Evolutionary conservation across 1,284 basidiomycete genomes (phyloP).

Genomic region (Pseudozyma sp.): DNA sequence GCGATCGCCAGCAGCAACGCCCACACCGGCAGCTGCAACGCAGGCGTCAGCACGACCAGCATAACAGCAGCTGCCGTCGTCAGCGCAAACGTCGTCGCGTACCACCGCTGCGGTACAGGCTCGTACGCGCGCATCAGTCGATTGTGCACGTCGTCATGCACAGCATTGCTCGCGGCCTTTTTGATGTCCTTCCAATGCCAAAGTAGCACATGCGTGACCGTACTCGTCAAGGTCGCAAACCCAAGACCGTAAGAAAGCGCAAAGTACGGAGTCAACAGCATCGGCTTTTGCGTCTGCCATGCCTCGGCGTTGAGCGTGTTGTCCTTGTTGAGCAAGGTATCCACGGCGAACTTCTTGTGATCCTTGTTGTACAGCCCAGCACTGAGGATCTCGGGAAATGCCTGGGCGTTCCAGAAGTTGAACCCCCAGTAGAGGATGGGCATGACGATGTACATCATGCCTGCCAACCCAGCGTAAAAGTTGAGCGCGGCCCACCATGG

Average conservation of each 20-base stretch:
- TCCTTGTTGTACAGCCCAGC: conserved; percentile 69
- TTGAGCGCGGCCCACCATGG: conserved; percentile 72
- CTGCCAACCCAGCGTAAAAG: conserved; percentile 64
- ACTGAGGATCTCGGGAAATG: conserved; percentile 69
- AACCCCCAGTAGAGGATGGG: conserved; percentile 70
- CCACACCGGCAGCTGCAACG: conserved; percentile 72
- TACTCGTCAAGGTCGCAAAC: conserved; percentile 72
- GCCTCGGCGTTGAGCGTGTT: conserved; percentile 71
- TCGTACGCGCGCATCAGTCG: conserved; percentile 66
- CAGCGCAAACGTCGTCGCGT: conserved; percentile 57
- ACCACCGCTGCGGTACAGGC: conserved; percentile 65
- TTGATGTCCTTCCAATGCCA: conserved; percentile 72
- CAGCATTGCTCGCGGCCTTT: conserved; percentile 68
- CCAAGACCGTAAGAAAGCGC: conserved; percentile 70
- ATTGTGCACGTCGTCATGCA: conserved; percentile 67
- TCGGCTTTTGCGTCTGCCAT: conserved; percentile 69
- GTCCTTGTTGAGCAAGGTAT: conserved; percentile 56
- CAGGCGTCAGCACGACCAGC: conserved; percentile 70
- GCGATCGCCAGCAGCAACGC: conserved; percentile 70
- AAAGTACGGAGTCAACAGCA: conserved; percentile 72
- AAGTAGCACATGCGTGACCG: conserved; percentile 71
- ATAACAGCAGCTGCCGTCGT: conserved; percentile 68
- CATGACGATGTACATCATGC: conserved; percentile 72
- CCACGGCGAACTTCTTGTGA: conserved; percentile 56
- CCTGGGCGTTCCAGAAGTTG: conserved; percentile 70